Percentiles rank a stretch among this genome's conserved stretches.
These are phyloP conservation scores for Microascus cirrosus DNA, from an alignment of 2,329 filamentous ascomycete species.

Conservation along the genomic window DNA sequence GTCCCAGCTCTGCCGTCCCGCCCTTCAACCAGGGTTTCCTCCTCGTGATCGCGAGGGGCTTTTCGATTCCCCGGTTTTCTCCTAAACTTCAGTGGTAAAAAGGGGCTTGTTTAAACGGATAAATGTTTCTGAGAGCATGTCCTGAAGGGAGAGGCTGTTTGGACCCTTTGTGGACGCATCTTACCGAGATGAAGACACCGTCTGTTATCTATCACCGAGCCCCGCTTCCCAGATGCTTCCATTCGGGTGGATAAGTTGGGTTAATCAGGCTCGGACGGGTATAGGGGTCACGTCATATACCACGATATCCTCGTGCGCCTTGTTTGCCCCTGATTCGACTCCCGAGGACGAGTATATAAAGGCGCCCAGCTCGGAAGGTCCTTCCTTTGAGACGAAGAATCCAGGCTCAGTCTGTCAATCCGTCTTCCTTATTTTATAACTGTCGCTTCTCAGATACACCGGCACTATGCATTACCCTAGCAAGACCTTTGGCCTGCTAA, in stretches of 20 bases:
- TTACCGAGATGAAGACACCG: too few relatives aligned
- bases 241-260: background rate
- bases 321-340: background rate
- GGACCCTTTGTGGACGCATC: background rate
- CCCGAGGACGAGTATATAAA: background rate
- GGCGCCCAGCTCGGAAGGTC: background rate
- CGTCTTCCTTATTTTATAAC: background rate
- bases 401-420: background rate
- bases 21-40: background rate
- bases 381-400: background rate
- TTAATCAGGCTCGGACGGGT: background rate
- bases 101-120: background rate
- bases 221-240: background rate
- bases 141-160: background rate
- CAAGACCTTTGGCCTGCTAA: slow-evolving; percentile 4
- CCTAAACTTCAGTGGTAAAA: background rate
- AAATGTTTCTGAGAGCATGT: background rate
- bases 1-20: background rate
- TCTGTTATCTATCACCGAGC: background rate
- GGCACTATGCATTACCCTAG: slow-evolving; percentile 3
- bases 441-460: background rate
- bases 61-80: background rate
- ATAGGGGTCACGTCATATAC: background rate
- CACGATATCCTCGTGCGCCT: background rate
- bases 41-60: background rate